Base-by-base conservation (phyloP, 2,329 filamentous ascomycete genomes). In the Golovinomyces cichoracearum region DNA sequence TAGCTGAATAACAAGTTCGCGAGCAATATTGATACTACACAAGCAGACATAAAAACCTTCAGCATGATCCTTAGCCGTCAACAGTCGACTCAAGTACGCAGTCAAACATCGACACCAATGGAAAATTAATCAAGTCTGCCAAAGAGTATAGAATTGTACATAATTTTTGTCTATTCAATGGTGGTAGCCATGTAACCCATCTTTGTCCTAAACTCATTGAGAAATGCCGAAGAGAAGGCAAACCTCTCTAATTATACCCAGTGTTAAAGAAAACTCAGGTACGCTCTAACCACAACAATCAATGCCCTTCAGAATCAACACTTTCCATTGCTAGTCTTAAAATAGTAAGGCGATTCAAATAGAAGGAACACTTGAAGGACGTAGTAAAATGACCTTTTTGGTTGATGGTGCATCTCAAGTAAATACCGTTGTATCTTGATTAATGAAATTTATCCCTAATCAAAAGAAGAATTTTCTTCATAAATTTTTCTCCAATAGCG, bases 341-440 rank as follows among this genome's bases (percentile, higher is more conserved):
- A 31, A 29, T 6, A 27, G n/a, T 6, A 45, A 33, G 17, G 15
- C n/a, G 3, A 23, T 45, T 3, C 23, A 45, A 27, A 13, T 45
- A 13, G 27, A 29, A 13, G 27, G 25, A 5, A n/a, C 41, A 27
- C n/a, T 45, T 45, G 41, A 45, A 17, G 22, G 19, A 27, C n/a
- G 12, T n/a, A 45, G 25, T 45, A 45, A 4, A 45, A 42, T 13
- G 5, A 22, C 7, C 21, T 22, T 23, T 22, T 27, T 45, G 25
- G 41, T 45, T 7, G 41, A 45, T 26, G 41, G 41, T n/a, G 41
- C 41, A 22, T 21, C 41, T 12, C 40, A 44, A 44, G 40, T 44
- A 23, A 44, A 44, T 44, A 21, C 40, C 12, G 19, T 22, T 44
- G 19, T 44, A 44, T 26, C 40, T 44, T 23, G 22, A 23, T 22